Evolutionary conservation across 129 eudicot genomes (phyloP).

Genomic region (Glebionis coronaria): DNA sequence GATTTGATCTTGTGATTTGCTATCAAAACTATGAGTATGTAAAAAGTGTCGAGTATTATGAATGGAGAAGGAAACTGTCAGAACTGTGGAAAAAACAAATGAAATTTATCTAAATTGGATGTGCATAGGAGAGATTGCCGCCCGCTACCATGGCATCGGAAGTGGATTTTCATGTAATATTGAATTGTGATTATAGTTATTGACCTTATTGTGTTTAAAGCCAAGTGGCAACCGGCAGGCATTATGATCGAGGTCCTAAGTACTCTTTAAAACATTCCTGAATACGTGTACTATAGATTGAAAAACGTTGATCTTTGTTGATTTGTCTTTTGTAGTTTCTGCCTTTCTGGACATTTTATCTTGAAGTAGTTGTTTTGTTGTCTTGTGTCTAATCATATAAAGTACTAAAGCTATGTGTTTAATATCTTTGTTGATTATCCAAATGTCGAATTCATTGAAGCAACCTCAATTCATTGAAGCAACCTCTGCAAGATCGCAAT

Average conservation of each 20-base stretch:
- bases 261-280: background rate
- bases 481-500: too few relatives aligned
- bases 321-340: background rate
- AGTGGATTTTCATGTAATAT: background rate
- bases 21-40: background rate
- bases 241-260: background rate
- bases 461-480: too few relatives aligned
- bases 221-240: too few relatives aligned
- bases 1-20: background rate
- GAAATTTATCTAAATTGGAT: background rate
- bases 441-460: too few relatives aligned
- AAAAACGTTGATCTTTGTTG: background rate
- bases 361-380: too few relatives aligned
- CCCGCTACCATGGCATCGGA: background rate
- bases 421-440: too few relatives aligned
- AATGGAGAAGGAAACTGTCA: background rate
- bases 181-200: background rate
- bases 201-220: too few relatives aligned
- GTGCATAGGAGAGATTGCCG: too few relatives aligned
- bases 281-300: background rate
- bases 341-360: too few relatives aligned
- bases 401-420: too few relatives aligned
- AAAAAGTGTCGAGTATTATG: background rate
- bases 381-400: too few relatives aligned
- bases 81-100: background rate